Percentiles rank a stretch among this genome's conserved stretches.
Conservation (phyloP, 2,329 filamentous ascomycete species). For the Aspergillus persii region DNA sequence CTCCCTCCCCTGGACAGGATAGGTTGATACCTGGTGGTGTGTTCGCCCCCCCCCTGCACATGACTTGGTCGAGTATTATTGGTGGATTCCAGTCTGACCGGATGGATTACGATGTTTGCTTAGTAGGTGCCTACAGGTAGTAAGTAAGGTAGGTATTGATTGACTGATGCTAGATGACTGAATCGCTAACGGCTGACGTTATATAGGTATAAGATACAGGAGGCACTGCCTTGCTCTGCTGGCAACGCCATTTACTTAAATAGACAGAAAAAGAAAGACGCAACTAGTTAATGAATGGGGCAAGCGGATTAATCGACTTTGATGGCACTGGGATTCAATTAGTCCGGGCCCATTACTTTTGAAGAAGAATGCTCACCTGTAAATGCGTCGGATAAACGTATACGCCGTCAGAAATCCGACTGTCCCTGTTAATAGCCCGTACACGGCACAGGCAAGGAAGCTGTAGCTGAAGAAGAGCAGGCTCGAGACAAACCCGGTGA, state of each 20-base stretch:
- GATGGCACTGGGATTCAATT: slow-evolving; percentile 24
- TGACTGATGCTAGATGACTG: too few species aligned
- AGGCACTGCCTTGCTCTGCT: too few species aligned
- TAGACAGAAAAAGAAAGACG: too few species aligned
- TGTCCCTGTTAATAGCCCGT: slow-evolving; percentile 77
- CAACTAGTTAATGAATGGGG: too few species aligned
- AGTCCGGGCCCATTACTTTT: neutral
- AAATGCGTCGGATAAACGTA: slow-evolving; percentile 79
- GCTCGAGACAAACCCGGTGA: slow-evolving; percentile 74
- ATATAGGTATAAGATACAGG: too few species aligned
- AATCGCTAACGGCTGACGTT: too few species aligned
- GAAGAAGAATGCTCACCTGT: slow-evolving; percentile 59
- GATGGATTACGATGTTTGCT: too few species aligned
- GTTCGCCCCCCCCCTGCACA: neutral
- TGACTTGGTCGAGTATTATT: neutral
- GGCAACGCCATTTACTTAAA: too few species aligned
- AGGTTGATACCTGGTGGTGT: too few species aligned
- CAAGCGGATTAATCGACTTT: slow-evolving; percentile 30
- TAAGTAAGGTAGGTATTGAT: too few species aligned
- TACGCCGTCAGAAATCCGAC: slow-evolving; percentile 83
- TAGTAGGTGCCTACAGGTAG: too few species aligned
- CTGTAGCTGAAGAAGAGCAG: slow-evolving; percentile 84
- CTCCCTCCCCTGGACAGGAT: neutral
- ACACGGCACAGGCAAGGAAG: slow-evolving; percentile 76
- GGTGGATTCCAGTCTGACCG: neutral